Evolutionary conservation across 2,329 filamentous ascomycete species (phyloP).

Genomic region (Arthrobotrys pseudoclavata): DNA sequence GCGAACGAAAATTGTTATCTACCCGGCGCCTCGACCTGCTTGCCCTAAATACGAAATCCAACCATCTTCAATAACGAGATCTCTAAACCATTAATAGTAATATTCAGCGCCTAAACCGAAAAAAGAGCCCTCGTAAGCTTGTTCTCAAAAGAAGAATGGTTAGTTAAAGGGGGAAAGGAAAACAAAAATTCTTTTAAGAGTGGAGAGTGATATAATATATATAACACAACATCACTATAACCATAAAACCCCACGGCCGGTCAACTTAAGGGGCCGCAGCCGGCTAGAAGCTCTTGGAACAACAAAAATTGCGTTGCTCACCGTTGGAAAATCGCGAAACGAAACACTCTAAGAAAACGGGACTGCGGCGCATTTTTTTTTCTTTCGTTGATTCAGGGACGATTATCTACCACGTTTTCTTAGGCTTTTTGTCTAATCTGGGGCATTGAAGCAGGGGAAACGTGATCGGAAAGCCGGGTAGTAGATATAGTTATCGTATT

Average conservation of each 20-base stretch:
- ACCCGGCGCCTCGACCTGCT: conserved; percentile 31
- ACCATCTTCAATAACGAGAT: conserved; percentile 5
- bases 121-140: conserved; percentile 36
- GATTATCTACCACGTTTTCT: conserved; percentile 37
- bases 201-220: conserved; percentile 51
- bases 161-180: conserved; percentile 32
- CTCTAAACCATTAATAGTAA: conserved; percentile 18
- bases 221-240: conserved; percentile 47
- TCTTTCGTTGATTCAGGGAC: conserved; percentile 19
- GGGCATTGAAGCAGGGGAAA: conserved; percentile 26
- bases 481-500: conserved; percentile 40
- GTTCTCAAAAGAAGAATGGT: conserved; percentile 34
- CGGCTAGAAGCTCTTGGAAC: conserved; percentile 22
- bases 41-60: conserved; percentile 15
- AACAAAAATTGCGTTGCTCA: conserved; percentile 29
- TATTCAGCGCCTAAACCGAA: conserved; percentile 26
- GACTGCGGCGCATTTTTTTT: conserved; percentile 33
- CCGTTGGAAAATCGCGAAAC: conserved; percentile 43
- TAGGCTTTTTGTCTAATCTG: background rate
- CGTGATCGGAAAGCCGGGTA: conserved; percentile 37
- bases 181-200: conserved; percentile 27
- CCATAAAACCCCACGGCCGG: conserved; percentile 24
- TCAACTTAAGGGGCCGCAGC: conserved; percentile 24
- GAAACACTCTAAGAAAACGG: conserved; percentile 56
- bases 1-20: conserved; percentile 8